phyloP scores from a whole-genome alignment of 2,329 filamentous ascomycete species.

The Atkinsonella texensis region DNA sequence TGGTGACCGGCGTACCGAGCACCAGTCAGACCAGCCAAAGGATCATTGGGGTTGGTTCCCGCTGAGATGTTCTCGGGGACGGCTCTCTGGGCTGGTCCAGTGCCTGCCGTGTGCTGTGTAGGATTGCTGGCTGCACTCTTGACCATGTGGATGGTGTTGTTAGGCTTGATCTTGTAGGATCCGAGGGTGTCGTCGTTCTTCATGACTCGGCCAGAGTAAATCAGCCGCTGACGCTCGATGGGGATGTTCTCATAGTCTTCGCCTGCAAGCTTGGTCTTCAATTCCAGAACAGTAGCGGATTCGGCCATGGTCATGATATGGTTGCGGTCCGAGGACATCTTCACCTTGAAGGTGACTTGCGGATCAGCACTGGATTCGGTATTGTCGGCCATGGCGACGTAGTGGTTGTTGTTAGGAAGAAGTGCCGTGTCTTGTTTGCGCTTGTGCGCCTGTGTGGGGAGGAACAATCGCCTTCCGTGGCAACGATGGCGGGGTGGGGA shows the following conservation, averaged over 20 bases:
- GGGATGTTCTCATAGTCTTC: conserved; percentile 79
- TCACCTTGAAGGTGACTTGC: conserved; percentile 91
- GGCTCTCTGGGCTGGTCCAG: conserved; percentile 31
- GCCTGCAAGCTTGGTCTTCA: conserved; percentile 79
- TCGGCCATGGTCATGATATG: conserved; percentile 72
- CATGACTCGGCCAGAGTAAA: conserved; percentile 93
- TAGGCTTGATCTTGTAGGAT: conserved; percentile 88
- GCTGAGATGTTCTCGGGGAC: conserved; percentile 67
- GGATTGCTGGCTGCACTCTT: conserved; percentile 89
- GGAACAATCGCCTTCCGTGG: neutral
- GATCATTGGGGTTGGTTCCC: conserved; percentile 68
- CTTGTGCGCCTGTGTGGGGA: neutral
- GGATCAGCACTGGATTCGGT: conserved; percentile 49
- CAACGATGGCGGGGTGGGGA: neutral
- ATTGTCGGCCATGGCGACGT: conserved; percentile 51
- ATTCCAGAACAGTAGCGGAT: conserved; percentile 64
- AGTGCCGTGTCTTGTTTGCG: neutral
- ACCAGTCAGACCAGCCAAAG: conserved; percentile 79
- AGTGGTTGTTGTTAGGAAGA: neutral
- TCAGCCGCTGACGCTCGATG: conserved; percentile 79
- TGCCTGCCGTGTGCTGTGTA: conserved; percentile 28
- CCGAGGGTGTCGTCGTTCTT: conserved; percentile 83
- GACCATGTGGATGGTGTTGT: conserved; percentile 92
- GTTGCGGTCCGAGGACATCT: conserved; percentile 83
- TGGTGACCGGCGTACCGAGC: conserved; percentile 82